phyloP scores from a whole-genome alignment of 169 alveolate species.

The Blepharisma undulans region DNA sequence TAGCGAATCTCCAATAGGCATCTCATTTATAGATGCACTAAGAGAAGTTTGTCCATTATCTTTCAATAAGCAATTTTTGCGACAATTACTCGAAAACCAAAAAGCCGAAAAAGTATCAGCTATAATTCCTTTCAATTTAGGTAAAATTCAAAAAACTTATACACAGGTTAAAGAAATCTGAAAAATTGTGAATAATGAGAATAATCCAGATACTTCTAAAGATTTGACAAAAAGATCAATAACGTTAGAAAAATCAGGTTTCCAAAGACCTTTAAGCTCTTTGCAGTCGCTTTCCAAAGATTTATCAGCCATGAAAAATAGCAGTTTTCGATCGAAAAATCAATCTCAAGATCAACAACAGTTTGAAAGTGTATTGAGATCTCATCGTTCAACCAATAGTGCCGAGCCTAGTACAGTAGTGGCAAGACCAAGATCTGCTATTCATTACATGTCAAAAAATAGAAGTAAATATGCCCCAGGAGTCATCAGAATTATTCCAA shows the following conservation, averaged over 20 bases:
- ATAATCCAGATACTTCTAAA: not conserved
- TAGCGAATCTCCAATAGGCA: not conserved
- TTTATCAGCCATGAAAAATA: not conserved
- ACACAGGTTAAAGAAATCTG: not conserved
- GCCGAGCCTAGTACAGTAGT: not conserved
- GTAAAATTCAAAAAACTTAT: not conserved
- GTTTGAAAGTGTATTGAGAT: not conserved
- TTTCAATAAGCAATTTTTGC: not conserved
- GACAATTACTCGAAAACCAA: not conserved
- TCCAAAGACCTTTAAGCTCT: not conserved
- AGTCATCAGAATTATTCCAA: not conserved
- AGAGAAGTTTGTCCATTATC: not conserved
- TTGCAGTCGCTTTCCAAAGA: not conserved
- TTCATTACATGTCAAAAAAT: not conserved
- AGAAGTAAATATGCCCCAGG: not conserved
- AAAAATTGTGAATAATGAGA: not conserved
- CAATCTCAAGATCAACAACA: not conserved
- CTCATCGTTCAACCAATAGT: not conserved
- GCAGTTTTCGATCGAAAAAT: not conserved
- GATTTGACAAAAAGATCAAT: not conserved
- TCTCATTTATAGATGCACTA: not conserved
- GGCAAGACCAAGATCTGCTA: not conserved
- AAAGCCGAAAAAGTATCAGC: not conserved
- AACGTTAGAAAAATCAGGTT: not conserved
- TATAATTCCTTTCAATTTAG: not conserved